Evolutionary conservation across 1,284 basidiomycete genomes (phyloP).

Genomic region (Pyrrhoderma noxium): DNA sequence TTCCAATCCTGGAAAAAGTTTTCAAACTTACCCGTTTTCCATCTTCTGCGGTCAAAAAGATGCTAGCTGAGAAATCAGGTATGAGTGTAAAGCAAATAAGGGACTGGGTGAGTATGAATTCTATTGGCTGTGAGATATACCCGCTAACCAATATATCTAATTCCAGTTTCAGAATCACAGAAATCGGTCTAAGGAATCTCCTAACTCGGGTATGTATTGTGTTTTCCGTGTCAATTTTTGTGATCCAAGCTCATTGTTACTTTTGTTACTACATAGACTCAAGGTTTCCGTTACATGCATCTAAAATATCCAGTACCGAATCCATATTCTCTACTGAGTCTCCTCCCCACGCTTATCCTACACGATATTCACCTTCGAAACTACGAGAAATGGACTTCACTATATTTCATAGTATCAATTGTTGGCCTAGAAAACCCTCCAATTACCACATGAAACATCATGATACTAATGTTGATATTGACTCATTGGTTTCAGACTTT

Average conservation of each 20-base stretch:
- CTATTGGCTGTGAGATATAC: too few relatives aligned
- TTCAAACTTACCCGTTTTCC: slow-evolving; percentile 8
- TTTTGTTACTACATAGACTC: too few relatives aligned
- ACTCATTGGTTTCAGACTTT: too few relatives aligned
- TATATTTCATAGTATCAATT: too few relatives aligned
- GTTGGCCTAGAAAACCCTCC: too few relatives aligned
- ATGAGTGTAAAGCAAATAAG: slow-evolving; percentile 12
- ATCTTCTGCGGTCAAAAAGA: not conserved
- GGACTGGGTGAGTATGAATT: slow-evolving; percentile 5
- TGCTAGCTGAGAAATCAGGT: slow-evolving; percentile 8
- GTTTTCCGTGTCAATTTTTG: too few relatives aligned
- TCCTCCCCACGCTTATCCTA: not conserved
- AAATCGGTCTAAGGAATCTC: not conserved
- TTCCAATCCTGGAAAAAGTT: slow-evolving; percentile 3
- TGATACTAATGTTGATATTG: too few relatives aligned
- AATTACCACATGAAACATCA: too few relatives aligned
- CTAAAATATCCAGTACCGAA: too few relatives aligned
- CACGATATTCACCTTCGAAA: not conserved
- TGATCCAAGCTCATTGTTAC: too few relatives aligned
- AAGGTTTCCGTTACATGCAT: too few relatives aligned
- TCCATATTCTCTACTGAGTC: not conserved
- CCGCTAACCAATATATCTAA: not conserved
- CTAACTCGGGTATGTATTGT: not conserved
- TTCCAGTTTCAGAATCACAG: slow-evolving; percentile 15
- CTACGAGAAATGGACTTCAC: too few relatives aligned